phyloP scores from a whole-genome alignment of 192 early-diverging fungal genomes.

The Phycomyces blakesleeanus region DNA sequence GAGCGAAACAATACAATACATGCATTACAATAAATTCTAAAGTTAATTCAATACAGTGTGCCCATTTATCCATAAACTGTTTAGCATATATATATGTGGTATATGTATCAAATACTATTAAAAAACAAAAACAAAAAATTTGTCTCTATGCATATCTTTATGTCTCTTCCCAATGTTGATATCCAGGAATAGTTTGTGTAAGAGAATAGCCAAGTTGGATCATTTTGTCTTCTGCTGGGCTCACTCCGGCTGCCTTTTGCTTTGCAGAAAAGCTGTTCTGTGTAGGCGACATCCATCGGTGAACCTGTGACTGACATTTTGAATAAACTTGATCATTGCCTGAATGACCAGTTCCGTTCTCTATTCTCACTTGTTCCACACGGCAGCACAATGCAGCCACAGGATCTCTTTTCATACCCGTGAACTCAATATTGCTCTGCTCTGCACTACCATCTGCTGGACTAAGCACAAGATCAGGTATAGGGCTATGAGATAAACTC shows the following conservation, averaged over 20 bases:
- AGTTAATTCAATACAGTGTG: no score
- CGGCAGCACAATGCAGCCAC: constrained; percentile 9
- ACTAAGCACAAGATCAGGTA: background rate
- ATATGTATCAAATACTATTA: no score
- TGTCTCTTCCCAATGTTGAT: background rate
- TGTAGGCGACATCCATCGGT: background rate
- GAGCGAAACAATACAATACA: no score
- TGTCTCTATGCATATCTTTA: background rate
- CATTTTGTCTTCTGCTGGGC: constrained; percentile 10
- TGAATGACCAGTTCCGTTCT: background rate
- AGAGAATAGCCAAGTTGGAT: constrained; percentile 18
- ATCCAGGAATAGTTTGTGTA: background rate
- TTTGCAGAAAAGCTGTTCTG: constrained; percentile 7
- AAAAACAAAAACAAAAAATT: no score
- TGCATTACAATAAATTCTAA: no score
- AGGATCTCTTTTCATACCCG: background rate
- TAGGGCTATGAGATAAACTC: background rate
- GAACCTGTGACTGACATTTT: constrained; percentile 13
- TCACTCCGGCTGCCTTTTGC: constrained; percentile 2
- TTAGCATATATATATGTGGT: no score
- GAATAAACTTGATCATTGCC: constrained; percentile 2
- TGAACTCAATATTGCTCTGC: background rate
- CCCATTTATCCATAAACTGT: no score
- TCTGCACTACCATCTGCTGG: background rate
- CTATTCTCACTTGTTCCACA: constrained; percentile 12